Percentiles rank a stretch among this genome's conserved stretches.
Conservation (phyloP, 495 filamentous ascomycete species). For the Hyaloscypha finlandica region DNA sequence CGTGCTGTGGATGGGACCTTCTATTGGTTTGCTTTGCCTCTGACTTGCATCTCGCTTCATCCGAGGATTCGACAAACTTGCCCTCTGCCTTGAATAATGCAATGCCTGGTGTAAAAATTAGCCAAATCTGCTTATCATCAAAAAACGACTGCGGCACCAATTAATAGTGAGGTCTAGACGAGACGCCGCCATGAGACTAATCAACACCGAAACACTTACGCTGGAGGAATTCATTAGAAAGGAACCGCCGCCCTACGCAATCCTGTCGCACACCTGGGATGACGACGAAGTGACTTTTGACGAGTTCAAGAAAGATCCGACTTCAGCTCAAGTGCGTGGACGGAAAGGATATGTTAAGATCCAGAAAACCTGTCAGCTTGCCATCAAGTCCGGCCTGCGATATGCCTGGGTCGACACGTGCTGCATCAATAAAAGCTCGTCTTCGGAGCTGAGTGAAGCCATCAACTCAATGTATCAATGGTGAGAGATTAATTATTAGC, state of each 20-base stretch:
- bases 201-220: not conserved
- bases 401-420: not conserved
- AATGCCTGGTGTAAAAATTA: too few relatives aligned
- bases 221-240: not conserved
- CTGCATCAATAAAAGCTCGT: not conserved
- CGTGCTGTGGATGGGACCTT: too few relatives aligned
- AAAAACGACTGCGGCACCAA: too few relatives aligned
- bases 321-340: not conserved
- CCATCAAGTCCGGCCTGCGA: not conserved
- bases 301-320: not conserved
- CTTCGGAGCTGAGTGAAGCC: not conserved
- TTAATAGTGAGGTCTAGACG: too few relatives aligned
- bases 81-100: too few relatives aligned
- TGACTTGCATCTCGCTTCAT: too few relatives aligned
- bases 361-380: not conserved
- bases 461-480: not conserved
- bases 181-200: not conserved
- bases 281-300: not conserved
- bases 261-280: not conserved
- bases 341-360: not conserved
- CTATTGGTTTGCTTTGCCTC: too few relatives aligned
- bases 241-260: not conserved
- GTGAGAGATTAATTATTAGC: not conserved
- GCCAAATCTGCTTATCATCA: too few relatives aligned
- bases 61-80: too few relatives aligned